A percentile compares a stretch with the other conserved stretches of the same genome.
Conservation (phyloP, 148 eudicot species). For the Rhododendron ovatum region DNA sequence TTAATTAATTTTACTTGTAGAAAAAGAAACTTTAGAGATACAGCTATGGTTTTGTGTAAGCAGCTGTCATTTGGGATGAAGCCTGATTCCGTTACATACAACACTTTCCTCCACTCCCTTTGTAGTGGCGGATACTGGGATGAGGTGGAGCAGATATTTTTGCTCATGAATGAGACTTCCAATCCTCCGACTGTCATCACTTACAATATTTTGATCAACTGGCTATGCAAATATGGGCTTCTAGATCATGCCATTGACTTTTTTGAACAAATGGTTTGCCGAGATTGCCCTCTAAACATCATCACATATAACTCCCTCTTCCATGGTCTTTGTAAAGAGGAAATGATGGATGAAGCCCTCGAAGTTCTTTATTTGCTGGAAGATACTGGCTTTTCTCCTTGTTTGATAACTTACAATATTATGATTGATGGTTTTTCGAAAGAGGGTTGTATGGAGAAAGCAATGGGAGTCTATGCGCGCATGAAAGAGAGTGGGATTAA, state of each 20-base stretch:
- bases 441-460: constrained; percentile 62
- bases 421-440: constrained; percentile 76
- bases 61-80: constrained; percentile 57
- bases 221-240: constrained; percentile 70
- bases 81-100: constrained; percentile 65
- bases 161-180: constrained; percentile 55
- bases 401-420: constrained; percentile 65
- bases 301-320: constrained; percentile 77
- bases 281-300: constrained; percentile 51
- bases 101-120: constrained; percentile 69
- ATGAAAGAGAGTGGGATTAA: constrained; percentile 43
- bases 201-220: constrained; percentile 79
- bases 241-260: constrained; percentile 70
- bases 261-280: constrained; percentile 58
- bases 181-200: constrained; percentile 55
- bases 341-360: constrained; percentile 61
- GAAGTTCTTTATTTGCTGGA: constrained; percentile 42
- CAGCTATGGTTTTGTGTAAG: constrained; percentile 38
- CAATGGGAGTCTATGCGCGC: constrained; percentile 49
- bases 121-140: constrained; percentile 52
- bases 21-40: constrained; percentile 42
- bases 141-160: constrained; percentile 60
- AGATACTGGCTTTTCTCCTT: constrained; percentile 44
- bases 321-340: constrained; percentile 69
- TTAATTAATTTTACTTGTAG: constrained; percentile 52